These are phyloP conservation scores for Aureobasidium subglaciale DNA, from an alignment of 2,329 filamentous ascomycete genomes.

Conservation along the genomic window DNA sequence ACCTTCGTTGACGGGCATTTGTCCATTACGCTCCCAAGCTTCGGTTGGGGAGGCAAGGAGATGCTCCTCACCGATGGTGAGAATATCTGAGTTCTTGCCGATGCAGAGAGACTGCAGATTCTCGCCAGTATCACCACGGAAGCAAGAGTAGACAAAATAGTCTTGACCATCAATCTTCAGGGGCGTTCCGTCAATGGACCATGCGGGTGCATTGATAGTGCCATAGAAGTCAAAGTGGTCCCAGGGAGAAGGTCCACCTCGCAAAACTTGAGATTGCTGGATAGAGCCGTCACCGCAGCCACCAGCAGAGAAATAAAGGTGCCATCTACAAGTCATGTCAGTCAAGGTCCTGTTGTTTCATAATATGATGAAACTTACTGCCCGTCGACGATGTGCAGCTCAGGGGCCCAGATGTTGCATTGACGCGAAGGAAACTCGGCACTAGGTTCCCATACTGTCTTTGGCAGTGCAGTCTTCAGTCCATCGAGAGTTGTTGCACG, in stretches of 20 bases:
- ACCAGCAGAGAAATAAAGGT: slow-evolving; percentile 52
- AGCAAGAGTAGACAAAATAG: slow-evolving; percentile 52
- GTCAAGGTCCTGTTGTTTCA: neutral
- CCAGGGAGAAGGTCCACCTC: slow-evolving; percentile 47
- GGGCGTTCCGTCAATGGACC: slow-evolving; percentile 50
- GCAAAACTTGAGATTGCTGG: slow-evolving; percentile 47
- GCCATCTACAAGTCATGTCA: slow-evolving; percentile 30
- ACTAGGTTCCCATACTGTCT: slow-evolving; percentile 43
- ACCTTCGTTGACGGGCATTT: slow-evolving; percentile 48
- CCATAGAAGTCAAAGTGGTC: slow-evolving; percentile 45
- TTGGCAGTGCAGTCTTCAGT: slow-evolving; percentile 46
- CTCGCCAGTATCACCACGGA: slow-evolving; percentile 30
- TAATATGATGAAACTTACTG: slow-evolving; percentile 19
- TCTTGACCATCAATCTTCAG: slow-evolving; percentile 41
- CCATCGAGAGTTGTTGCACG: slow-evolving; percentile 49
- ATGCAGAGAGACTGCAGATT: slow-evolving; percentile 38
- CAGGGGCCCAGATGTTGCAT: slow-evolving; percentile 54
- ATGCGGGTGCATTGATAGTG: slow-evolving; percentile 39
- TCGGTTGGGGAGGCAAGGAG: slow-evolving; percentile 47
- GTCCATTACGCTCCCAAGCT: slow-evolving; percentile 44
- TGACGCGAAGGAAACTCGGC: slow-evolving; percentile 38
- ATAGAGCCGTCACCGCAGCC: slow-evolving; percentile 35
- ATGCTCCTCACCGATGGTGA: slow-evolving; percentile 40
- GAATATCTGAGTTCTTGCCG: slow-evolving; percentile 33
- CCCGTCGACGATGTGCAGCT: slow-evolving; percentile 44